Conservation (phyloP, 805 yeast genomes). For the Candida insectalens region DNA sequence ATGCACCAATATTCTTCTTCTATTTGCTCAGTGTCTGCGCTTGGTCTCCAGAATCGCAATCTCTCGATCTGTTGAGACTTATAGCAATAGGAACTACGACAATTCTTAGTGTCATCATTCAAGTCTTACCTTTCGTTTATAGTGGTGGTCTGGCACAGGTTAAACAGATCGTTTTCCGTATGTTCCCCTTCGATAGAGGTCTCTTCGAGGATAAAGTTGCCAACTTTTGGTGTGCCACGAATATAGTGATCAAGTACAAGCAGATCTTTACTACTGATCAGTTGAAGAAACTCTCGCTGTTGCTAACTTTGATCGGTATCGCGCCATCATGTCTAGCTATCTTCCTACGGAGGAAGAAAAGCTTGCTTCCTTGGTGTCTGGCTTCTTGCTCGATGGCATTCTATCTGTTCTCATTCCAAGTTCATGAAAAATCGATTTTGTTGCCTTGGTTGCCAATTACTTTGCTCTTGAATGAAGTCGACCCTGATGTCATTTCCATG, state of each 20-base stretch:
- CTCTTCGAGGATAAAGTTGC: slow-evolving; percentile 96
- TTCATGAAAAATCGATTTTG: slow-evolving; percentile 87
- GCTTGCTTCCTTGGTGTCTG: slow-evolving; percentile 59
- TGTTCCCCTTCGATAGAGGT: slow-evolving; percentile 90
- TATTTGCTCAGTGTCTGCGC: slow-evolving; percentile 55
- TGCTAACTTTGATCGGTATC: slow-evolving; percentile 42
- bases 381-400: slow-evolving; percentile 82
- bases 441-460: slow-evolving; percentile 84
- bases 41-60: slow-evolving; percentile 12
- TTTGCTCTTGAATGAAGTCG: slow-evolving; percentile 46
- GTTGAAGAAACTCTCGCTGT: slow-evolving; percentile 49
- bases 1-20: slow-evolving; percentile 80
- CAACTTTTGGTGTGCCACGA: slow-evolving; percentile 95
- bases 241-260: slow-evolving; percentile 65
- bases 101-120: slow-evolving; percentile 35
- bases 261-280: slow-evolving; percentile 40
- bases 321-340: slow-evolving; percentile 46
- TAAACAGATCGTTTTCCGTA: slow-evolving; percentile 49
- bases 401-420: slow-evolving; percentile 87
- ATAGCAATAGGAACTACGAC: slow-evolving; percentile 58
- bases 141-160: slow-evolving; percentile 38
- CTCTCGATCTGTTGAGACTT: slow-evolving; percentile 47
- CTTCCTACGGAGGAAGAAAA: slow-evolving; percentile 40
- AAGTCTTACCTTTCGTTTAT: slow-evolving; percentile 54
- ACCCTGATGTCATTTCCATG: slow-evolving; percentile 55